Conservation (phyloP, 1,284 basidiomycete genomes). For the Kalmanozyma brasiliensis region DNA sequence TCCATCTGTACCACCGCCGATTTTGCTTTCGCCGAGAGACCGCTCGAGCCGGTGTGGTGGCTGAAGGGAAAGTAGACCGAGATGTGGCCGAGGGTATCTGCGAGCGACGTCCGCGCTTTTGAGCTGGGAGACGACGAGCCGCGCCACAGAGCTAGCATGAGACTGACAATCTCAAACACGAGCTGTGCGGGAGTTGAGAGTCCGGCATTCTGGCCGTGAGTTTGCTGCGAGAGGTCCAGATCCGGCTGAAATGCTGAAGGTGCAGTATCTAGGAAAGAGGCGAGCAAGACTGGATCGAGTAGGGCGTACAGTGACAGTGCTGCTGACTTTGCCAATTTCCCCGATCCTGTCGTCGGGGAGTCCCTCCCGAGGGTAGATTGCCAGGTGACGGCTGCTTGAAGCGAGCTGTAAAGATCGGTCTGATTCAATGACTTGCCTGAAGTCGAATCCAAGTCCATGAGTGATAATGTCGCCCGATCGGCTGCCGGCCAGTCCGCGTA, state of each 20-base stretch:
- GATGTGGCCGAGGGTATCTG: constrained; percentile 36
- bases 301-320: constrained; percentile 35
- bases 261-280: constrained; percentile 49
- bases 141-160: constrained; percentile 42
- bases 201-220: constrained; percentile 26
- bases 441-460: constrained; percentile 28
- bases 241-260: constrained; percentile 50
- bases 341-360: not conserved
- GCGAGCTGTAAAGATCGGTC: constrained; percentile 17
- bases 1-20: constrained; percentile 43
- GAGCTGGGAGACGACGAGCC: constrained; percentile 10
- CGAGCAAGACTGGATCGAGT: constrained; percentile 25
- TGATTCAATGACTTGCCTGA: constrained; percentile 8
- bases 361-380: not conserved
- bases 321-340: constrained; percentile 14
- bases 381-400: constrained; percentile 10
- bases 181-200: constrained; percentile 38
- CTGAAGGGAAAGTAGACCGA: constrained; percentile 57
- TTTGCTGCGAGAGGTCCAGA: constrained; percentile 34
- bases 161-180: constrained; percentile 33
- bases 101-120: constrained; percentile 19
- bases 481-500: constrained; percentile 14
- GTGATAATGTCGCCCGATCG: constrained; percentile 6
- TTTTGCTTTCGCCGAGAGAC: constrained; percentile 34
- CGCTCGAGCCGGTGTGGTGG: constrained; percentile 27